Evolutionary conservation across 768 basidiomycete species (phyloP).

Genomic region (Boletus bicolor): DNA sequence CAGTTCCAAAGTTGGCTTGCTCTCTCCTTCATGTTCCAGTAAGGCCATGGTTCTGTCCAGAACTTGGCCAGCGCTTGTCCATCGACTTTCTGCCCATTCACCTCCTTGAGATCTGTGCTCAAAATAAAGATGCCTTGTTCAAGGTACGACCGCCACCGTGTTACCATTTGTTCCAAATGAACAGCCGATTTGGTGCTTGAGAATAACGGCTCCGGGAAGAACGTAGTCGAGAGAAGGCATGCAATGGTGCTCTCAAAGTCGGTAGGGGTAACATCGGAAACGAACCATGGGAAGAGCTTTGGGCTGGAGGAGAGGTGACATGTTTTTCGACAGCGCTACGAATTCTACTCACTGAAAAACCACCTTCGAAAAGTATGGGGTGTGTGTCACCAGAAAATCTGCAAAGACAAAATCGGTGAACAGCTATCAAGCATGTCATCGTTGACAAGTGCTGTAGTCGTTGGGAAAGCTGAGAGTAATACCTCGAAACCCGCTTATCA

Average conservation of each 20-base stretch:
- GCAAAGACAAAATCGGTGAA: conserved; percentile 93
- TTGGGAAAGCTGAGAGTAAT: conserved; percentile 2
- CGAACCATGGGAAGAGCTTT: conserved; percentile 96
- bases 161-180: conserved; percentile 57
- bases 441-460: not conserved
- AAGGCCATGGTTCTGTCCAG: conserved; percentile 75
- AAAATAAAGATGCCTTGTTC: conserved; percentile 66
- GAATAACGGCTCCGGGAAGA: conserved; percentile 44
- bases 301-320: conserved; percentile 50
- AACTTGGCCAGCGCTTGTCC: conserved; percentile 41
- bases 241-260: conserved; percentile 69
- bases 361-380: conserved; percentile 76
- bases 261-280: conserved; percentile 86
- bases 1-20: conserved; percentile 50
- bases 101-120: conserved; percentile 39
- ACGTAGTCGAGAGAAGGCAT: conserved; percentile 54
- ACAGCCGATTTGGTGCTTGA: conserved; percentile 28
- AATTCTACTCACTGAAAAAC: conserved; percentile 79
- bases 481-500: conserved; percentile 86
- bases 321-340: not conserved
- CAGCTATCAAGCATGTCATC: conserved; percentile 45
- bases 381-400: conserved; percentile 88
- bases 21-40: conserved; percentile 64
- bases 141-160: conserved; percentile 74
- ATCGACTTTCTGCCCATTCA: conserved; percentile 22